These are phyloP conservation scores for Beauveria bassiana DNA, from an alignment of 2,329 filamentous ascomycete genomes.

Conservation along the genomic window DNA sequence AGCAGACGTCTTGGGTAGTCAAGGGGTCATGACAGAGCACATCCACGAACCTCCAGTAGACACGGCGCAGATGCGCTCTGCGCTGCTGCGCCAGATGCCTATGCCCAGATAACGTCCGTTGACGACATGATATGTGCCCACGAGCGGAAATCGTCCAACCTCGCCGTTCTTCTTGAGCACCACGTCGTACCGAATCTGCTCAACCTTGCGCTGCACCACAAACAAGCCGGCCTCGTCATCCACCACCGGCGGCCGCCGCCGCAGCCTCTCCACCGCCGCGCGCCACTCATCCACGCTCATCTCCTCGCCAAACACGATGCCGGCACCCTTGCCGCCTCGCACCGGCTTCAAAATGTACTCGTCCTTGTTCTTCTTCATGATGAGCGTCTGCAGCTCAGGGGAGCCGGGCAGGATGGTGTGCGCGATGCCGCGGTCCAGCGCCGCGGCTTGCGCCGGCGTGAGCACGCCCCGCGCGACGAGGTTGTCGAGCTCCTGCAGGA, in stretches of 20 bases:
- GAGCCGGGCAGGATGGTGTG: constrained; percentile 29
- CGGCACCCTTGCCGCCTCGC: constrained; percentile 30
- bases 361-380: constrained; percentile 15
- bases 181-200: constrained; percentile 24
- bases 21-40: constrained; percentile 22
- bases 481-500: constrained; percentile 25
- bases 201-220: constrained; percentile 25
- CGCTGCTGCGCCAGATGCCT: constrained; percentile 24
- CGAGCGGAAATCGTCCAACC: constrained; percentile 21
- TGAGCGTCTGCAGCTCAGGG: constrained; percentile 17
- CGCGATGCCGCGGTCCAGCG: constrained; percentile 21
- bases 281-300: constrained; percentile 12
- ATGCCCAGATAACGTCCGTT: constrained; percentile 23
- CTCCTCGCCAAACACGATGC: constrained; percentile 33
- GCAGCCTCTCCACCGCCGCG: constrained; percentile 16
- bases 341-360: constrained; percentile 31
- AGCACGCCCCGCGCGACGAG: constrained; percentile 21
- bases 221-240: constrained; percentile 4
- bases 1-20: neutral
- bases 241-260: neutral
- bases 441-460: constrained; percentile 19
- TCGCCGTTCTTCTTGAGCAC: constrained; percentile 21
- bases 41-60: constrained; percentile 26
- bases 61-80: constrained; percentile 24
- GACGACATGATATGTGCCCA: constrained; percentile 26